Percentiles rank a stretch among this genome's conserved stretches.
Conservation (phyloP, 257 asterid genomes). For the Cinchona pubescens region DNA sequence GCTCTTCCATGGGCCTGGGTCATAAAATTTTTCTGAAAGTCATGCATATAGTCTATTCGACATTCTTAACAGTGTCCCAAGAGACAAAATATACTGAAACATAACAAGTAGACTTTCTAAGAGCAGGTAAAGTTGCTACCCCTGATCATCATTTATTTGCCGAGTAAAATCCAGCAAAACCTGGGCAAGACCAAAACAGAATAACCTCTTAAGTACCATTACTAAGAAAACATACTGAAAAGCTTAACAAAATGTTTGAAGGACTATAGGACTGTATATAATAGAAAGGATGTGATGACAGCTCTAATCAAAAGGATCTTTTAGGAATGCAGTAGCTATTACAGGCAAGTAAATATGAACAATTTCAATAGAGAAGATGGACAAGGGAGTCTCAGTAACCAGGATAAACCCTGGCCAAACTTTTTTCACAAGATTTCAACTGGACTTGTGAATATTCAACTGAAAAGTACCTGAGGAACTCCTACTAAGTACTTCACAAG, state of each 20-base stretch:
- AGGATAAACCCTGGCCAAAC: not conserved
- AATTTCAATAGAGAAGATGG: not conserved
- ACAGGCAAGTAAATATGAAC: not conserved
- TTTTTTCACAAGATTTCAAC: not conserved
- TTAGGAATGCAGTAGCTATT: not conserved
- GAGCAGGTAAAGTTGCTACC: constrained; percentile 51
- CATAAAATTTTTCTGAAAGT: constrained; percentile 19
- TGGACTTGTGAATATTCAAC: no score
- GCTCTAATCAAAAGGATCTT: not conserved
- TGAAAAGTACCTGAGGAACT: constrained; percentile 73
- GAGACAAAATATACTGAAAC: constrained; percentile 13
- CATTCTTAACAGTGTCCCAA: not conserved
- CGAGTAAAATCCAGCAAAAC: constrained; percentile 90
- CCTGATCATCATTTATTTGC: constrained; percentile 93
- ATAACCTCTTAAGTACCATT: not conserved
- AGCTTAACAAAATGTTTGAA: not conserved
- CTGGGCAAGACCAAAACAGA: constrained; percentile 44
- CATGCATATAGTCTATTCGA: not conserved
- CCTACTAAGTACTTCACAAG: constrained; percentile 94
- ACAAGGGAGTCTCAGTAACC: not conserved
- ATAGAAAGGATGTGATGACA: no score
- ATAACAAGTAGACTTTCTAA: constrained; percentile 5
- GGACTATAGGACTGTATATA: not conserved
- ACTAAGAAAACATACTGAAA: not conserved
- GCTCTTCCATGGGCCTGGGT: constrained; percentile 99